Conservation (phyloP, 495 filamentous ascomycete genomes). For the Aspergillus baeticus region DNA sequence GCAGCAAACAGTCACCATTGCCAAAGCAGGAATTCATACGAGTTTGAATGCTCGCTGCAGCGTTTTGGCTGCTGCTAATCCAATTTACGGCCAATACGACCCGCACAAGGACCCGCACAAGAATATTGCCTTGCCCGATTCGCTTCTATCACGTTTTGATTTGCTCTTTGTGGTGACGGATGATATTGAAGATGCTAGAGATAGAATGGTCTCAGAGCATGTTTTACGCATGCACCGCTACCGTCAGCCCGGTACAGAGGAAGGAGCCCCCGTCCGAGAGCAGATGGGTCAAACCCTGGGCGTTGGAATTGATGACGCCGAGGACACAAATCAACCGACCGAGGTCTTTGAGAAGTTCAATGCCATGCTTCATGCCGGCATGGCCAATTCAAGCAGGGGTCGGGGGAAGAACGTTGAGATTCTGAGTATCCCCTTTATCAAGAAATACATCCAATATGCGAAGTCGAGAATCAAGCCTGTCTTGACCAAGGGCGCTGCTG, state of each 20-base stretch:
- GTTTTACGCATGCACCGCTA: slow-evolving; percentile 98
- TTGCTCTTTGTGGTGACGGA: slow-evolving; percentile 97
- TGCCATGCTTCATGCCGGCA: slow-evolving; percentile 90
- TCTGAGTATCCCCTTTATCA: slow-evolving; percentile 97
- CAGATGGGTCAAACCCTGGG: slow-evolving; percentile 80
- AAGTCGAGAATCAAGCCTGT: slow-evolving; percentile 89
- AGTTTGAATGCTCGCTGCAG: slow-evolving; percentile 96
- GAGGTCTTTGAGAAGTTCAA: slow-evolving; percentile 98
- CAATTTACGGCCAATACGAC: slow-evolving; percentile 98
- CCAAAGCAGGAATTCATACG: slow-evolving; percentile 98
- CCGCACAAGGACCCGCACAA: slow-evolving; percentile 97
- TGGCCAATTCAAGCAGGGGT: slow-evolving; percentile 71
- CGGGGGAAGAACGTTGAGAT: slow-evolving; percentile 78
- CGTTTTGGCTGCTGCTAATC: slow-evolving; percentile 95
- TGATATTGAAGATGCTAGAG: slow-evolving; percentile 90
- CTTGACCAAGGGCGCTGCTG: slow-evolving; percentile 87
- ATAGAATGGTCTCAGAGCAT: slow-evolving; percentile 92
- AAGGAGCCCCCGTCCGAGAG: slow-evolving; percentile 93
- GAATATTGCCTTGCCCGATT: slow-evolving; percentile 98
- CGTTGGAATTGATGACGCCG: slow-evolving; percentile 80
- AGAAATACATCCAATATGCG: slow-evolving; percentile 99
- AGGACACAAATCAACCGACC: slow-evolving; percentile 69
- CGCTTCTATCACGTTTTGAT: slow-evolving; percentile 97
- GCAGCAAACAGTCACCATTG: slow-evolving; percentile 98
- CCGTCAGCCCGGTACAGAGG: slow-evolving; percentile 89